phyloP scores from a whole-genome alignment of 805 yeast genomes.

The Saccharomycopsis sp. region DNA sequence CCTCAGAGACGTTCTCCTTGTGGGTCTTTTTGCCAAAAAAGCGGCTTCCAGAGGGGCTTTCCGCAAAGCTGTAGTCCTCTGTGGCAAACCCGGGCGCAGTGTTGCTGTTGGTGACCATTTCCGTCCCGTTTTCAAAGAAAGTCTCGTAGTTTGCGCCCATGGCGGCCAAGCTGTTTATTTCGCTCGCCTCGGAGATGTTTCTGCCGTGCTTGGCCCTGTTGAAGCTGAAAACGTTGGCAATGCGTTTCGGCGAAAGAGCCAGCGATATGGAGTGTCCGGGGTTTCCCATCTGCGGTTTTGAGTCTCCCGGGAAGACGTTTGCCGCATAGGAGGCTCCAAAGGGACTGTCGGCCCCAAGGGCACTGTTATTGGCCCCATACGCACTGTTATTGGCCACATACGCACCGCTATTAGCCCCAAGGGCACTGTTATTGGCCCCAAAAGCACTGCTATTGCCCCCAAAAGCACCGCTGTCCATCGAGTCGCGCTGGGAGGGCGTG shows the following conservation, averaged over 20 bases:
- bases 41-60: constrained; percentile 3
- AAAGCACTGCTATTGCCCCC: too few species aligned
- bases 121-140: constrained; percentile 9
- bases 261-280: constrained; percentile 9
- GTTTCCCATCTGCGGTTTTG: too few species aligned
- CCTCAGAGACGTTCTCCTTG: neutral
- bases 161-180: neutral
- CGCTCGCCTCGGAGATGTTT: neutral
- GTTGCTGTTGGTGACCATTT: constrained; percentile 11
- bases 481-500: neutral
- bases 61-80: neutral
- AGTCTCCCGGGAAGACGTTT: too few species aligned
- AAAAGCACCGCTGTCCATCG: too few species aligned
- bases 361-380: too few species aligned
- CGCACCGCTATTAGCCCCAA: too few species aligned
- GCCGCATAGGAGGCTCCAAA: too few species aligned
- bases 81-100: neutral
- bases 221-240: constrained; percentile 10
- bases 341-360: too few species aligned
- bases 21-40: constrained; percentile 10
- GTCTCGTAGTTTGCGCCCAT: neutral
- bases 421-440: neutral
- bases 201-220: constrained; percentile 2
- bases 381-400: too few species aligned
- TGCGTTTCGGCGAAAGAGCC: constrained; percentile 16